phyloP scores from a whole-genome alignment of 164 flowering plant species.

The Magnolia changhungtana region DNA sequence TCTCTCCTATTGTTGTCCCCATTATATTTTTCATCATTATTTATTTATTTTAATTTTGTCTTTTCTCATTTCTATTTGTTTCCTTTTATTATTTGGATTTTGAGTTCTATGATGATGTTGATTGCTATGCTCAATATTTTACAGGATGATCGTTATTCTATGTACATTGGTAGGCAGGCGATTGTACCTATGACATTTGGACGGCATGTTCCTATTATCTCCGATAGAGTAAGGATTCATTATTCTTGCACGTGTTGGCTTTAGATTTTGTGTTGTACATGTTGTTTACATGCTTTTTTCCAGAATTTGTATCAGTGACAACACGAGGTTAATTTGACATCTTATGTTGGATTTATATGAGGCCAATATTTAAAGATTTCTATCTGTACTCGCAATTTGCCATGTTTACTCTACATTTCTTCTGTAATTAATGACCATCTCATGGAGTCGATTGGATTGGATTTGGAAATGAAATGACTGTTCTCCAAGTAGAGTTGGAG shows the following conservation, averaged over 20 bases:
- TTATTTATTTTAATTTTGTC: not conserved
- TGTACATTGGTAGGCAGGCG: constrained; percentile 73
- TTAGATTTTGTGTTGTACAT: not conserved
- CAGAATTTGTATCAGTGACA: not conserved
- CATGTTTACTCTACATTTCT: not conserved
- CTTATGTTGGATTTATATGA: not conserved
- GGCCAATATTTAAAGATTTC: not conserved
- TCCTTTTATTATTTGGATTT: not conserved
- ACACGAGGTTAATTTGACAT: not conserved
- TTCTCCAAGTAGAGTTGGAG: not conserved
- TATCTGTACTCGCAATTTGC: not conserved
- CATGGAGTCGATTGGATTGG: not conserved
- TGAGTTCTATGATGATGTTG: not conserved
- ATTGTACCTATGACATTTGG: constrained; percentile 97
- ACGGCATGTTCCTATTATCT: constrained; percentile 89
- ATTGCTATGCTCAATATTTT: constrained; percentile 10
- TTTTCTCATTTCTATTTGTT: not conserved
- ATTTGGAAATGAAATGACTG: not conserved
- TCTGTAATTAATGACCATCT: not conserved
- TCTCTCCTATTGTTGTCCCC: not conserved
- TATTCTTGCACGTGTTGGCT: not conserved
- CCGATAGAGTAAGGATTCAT: constrained; percentile 58
- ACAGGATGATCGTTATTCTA: constrained; percentile 90
- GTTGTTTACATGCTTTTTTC: not conserved
- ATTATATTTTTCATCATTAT: not conserved